phyloP scores from a whole-genome alignment of 305 asterid genomes.

The Petunia hybrid region DNA sequence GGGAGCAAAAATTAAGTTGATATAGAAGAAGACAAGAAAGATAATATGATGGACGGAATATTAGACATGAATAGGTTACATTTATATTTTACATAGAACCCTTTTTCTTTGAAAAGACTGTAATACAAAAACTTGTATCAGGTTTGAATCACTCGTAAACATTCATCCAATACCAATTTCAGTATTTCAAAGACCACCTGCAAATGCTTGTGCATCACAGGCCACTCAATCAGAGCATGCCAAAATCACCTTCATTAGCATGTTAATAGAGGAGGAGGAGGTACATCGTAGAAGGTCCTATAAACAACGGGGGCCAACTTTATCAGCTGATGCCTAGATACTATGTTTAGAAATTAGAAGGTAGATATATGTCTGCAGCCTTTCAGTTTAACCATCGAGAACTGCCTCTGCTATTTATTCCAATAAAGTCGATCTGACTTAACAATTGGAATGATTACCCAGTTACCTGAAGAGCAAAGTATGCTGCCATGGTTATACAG shows the following conservation, averaged over 20 bases:
- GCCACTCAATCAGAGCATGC: constrained; percentile 22
- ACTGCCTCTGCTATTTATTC: neutral
- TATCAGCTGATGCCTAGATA: neutral
- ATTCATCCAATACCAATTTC: neutral
- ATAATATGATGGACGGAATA: neutral
- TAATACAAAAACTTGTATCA: constrained; percentile 10
- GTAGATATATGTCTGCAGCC: neutral
- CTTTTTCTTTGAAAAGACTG: neutral
- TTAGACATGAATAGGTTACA: neutral
- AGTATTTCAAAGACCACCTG: neutral
- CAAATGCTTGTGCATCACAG: constrained; percentile 21
- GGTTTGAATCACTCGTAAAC: neutral
- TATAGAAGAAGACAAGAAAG: neutral
- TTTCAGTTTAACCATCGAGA: neutral
- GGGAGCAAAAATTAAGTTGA: neutral
- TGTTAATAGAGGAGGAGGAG: constrained; percentile 9
- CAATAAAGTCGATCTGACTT: neutral
- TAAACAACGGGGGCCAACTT: neutral
- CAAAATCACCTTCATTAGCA: constrained; percentile 6
- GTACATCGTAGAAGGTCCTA: neutral
- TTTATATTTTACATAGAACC: neutral
- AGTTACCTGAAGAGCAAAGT: constrained; percentile 84
- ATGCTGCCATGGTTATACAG: constrained; percentile 87
- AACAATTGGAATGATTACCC: constrained; percentile 17
- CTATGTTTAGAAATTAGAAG: neutral